Percentiles rank a stretch among this genome's conserved stretches.
Conservation (phyloP, 768 basidiomycete species). For the Collybia sordida region DNA sequence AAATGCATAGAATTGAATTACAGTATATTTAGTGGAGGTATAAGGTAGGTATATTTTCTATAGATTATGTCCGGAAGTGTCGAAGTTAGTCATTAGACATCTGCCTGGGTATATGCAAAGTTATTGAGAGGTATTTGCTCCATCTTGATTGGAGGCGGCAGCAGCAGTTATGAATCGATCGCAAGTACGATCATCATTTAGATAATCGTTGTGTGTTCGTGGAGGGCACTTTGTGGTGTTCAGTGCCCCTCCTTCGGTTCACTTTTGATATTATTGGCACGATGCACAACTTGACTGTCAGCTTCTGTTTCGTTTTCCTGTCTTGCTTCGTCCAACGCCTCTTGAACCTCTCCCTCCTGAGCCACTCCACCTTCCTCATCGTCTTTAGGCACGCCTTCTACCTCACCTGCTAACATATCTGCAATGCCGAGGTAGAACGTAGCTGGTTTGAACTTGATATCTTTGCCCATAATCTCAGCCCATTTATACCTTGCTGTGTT, state of each 20-base stretch:
- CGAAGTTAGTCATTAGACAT: too few relatives aligned
- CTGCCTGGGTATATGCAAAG: neutral
- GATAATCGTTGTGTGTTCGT: too few relatives aligned
- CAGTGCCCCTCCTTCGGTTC: constrained; percentile 1
- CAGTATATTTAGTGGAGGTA: too few relatives aligned
- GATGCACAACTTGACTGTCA: constrained; percentile 5
- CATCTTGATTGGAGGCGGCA: neutral
- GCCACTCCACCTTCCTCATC: constrained; percentile 1
- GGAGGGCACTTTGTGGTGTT: neutral
- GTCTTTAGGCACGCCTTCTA: constrained; percentile 51
- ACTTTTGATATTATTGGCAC: constrained; percentile 1
- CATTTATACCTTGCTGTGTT: constrained; percentile 87
- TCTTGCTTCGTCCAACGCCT: constrained; percentile 13
- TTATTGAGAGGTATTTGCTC: too few relatives aligned
- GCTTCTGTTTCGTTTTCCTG: constrained; percentile 3
- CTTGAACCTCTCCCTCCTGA: constrained; percentile 7
- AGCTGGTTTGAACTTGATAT: constrained; percentile 89
- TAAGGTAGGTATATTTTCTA: too few relatives aligned
- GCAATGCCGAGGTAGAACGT: constrained; percentile 88
- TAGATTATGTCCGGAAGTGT: too few relatives aligned
- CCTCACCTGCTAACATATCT: constrained; percentile 75
- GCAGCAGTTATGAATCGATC: too few relatives aligned
- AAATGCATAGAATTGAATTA: too few relatives aligned
- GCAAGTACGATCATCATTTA: too few relatives aligned
- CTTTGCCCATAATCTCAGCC: constrained; percentile 84